Conservation (phyloP, 2,329 filamentous ascomycete species). For the Tolypocladium tundrense region DNA sequence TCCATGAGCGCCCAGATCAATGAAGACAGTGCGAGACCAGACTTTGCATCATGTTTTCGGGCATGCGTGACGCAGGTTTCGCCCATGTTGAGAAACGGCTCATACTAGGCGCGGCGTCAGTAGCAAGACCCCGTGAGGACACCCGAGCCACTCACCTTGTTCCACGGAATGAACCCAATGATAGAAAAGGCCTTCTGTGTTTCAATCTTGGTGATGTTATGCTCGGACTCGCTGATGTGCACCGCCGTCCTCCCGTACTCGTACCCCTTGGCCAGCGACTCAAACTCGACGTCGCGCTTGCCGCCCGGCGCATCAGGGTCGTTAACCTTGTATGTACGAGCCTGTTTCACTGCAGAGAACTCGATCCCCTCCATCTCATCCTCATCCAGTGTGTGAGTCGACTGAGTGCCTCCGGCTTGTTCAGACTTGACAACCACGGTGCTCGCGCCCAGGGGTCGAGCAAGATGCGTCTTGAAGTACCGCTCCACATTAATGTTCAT, state of each 20-base stretch:
- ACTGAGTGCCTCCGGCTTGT: slow-evolving; percentile 34
- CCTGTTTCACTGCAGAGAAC: slow-evolving; percentile 62
- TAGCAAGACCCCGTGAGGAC: not conserved
- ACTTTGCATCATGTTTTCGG: slow-evolving; percentile 68
- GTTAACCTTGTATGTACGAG: slow-evolving; percentile 71
- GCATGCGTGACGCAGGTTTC: slow-evolving; percentile 69
- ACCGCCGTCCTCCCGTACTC: slow-evolving; percentile 90
- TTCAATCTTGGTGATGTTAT: slow-evolving; percentile 80
- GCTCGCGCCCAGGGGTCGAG: slow-evolving; percentile 64
- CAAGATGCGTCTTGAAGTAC: slow-evolving; percentile 77
- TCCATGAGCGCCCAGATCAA: slow-evolving; percentile 82
- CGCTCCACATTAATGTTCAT: slow-evolving; percentile 80
- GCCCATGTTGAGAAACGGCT: slow-evolving; percentile 78
- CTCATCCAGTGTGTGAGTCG: slow-evolving; percentile 35
- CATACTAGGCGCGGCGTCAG: slow-evolving; percentile 43
- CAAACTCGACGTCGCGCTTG: slow-evolving; percentile 71
- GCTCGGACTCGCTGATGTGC: slow-evolving; percentile 75
- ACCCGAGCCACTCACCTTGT: slow-evolving; percentile 41
- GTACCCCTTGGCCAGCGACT: slow-evolving; percentile 85
- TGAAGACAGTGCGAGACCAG: slow-evolving; percentile 76
- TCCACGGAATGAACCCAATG: slow-evolving; percentile 70
- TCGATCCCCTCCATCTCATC: slow-evolving; percentile 41
- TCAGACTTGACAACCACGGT: slow-evolving; percentile 57
- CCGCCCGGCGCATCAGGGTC: slow-evolving; percentile 66
- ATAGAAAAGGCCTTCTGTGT: slow-evolving; percentile 68